phyloP scores from a whole-genome alignment of 2,329 filamentous ascomycete genomes.

The Arthroderma sp. region DNA sequence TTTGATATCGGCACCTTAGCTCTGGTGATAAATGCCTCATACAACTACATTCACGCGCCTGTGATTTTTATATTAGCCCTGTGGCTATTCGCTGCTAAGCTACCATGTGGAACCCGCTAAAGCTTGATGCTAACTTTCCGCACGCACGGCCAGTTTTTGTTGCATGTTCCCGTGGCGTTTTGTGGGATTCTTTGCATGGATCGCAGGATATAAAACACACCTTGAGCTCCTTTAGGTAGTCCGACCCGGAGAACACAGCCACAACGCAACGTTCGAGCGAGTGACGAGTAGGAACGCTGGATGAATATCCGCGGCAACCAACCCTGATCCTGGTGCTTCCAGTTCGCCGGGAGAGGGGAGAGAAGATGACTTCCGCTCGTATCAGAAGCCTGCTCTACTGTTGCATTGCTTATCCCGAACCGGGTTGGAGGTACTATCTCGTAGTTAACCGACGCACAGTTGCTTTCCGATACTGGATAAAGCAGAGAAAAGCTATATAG shows the following conservation, averaged over 20 bases:
- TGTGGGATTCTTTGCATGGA: constrained; percentile 3
- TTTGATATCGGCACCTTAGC: background rate
- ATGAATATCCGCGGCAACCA: background rate
- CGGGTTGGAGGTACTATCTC: no score
- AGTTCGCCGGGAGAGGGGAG: background rate
- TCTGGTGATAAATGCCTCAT: background rate
- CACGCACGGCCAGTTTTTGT: constrained; percentile 7
- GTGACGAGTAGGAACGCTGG: background rate
- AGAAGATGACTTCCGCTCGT: background rate
- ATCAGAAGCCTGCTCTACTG: background rate
- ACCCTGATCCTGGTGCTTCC: background rate
- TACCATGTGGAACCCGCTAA: background rate
- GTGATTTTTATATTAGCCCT: constrained; percentile 3
- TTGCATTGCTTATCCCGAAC: no score
- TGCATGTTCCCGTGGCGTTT: background rate
- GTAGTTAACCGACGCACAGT: no score
- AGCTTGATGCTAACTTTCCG: constrained; percentile 6
- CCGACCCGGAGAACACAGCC: constrained; percentile 3
- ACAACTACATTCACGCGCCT: constrained; percentile 1
- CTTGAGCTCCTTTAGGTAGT: constrained; percentile 6
- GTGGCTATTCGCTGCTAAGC: constrained; percentile 2
- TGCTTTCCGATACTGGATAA: no score
- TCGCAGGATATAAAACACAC: background rate
- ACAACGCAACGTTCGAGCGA: background rate
- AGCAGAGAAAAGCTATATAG: no score